These are phyloP conservation scores for Delitschia confertaspora DNA, from an alignment of 495 filamentous ascomycete species.

Conservation along the genomic window DNA sequence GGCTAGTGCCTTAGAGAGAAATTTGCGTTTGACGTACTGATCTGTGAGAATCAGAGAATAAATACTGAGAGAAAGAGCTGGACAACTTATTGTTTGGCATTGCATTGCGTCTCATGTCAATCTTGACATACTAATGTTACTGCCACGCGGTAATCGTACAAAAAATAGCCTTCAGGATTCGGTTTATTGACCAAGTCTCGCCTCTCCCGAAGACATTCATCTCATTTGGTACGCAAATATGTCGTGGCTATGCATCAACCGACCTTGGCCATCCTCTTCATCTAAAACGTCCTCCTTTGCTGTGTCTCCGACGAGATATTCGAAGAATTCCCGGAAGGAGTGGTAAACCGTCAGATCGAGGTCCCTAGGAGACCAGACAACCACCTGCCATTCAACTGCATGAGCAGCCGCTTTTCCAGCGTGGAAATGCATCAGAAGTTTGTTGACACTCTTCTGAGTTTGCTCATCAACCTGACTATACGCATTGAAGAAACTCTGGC, in stretches of 20 bases:
- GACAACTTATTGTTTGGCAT: no score
- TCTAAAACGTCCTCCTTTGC: conserved; percentile 20
- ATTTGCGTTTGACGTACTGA: no score
- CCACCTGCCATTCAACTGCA: conserved; percentile 13
- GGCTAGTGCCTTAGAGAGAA: no score
- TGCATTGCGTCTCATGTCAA: no score
- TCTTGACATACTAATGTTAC: no score
- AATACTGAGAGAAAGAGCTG: no score
- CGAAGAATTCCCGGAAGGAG: conserved; percentile 17
- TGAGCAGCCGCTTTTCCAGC: conserved; percentile 5
- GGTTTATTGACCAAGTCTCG: background rate
- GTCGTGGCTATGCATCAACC: conserved; percentile 21
- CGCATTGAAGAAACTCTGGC: conserved; percentile 4
- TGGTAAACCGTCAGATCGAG: conserved; percentile 6
- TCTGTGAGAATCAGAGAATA: no score
- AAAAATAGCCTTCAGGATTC: background rate
- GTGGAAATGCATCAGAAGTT: conserved; percentile 9
- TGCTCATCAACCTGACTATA: conserved; percentile 4
- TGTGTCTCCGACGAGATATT: conserved; percentile 14
- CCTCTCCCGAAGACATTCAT: conserved; percentile 1
- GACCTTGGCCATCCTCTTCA: conserved; percentile 21
- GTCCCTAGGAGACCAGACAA: conserved; percentile 8
- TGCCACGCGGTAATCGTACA: background rate
- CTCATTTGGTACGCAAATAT: conserved; percentile 21
- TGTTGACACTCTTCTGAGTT: conserved; percentile 7